phyloP scores from a whole-genome alignment of 2,329 filamentous ascomycete genomes.

The Lomentospora prolificans region DNA sequence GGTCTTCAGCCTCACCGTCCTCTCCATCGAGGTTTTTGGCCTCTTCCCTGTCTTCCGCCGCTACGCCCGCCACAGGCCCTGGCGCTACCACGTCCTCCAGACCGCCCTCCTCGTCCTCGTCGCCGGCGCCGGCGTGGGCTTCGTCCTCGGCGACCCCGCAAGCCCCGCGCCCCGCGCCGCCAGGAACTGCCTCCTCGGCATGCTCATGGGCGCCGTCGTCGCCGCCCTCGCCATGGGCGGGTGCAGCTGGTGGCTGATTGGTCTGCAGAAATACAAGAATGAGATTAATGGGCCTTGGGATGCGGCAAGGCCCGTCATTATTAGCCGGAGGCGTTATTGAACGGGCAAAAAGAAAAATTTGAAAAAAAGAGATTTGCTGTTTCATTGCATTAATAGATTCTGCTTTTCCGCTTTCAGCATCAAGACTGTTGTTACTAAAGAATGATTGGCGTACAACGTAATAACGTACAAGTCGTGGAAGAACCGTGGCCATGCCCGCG shows the following conservation, averaged over 20 bases:
- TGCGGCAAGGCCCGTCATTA: conserved; percentile 79
- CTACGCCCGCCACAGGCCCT: conserved; percentile 72
- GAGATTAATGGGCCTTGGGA: conserved; percentile 98
- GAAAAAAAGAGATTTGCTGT: too few relatives aligned
- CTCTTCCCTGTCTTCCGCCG: conserved; percentile 96
- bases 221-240: conserved; percentile 77
- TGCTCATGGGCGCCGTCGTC: conserved; percentile 64
- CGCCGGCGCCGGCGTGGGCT: conserved; percentile 68
- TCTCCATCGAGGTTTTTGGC: conserved; percentile 95
- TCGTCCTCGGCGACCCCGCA: conserved; percentile 37
- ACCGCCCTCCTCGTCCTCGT: conserved; percentile 68
- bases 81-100: conserved; percentile 68
- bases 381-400: neutral
- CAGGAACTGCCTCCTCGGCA: conserved; percentile 55
- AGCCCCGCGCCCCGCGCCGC: conserved; percentile 22
- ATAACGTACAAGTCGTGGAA: too few relatives aligned
- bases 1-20: conserved; percentile 89
- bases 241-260: conserved; percentile 97
- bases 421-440: neutral
- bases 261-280: conserved; percentile 96
- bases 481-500: too few relatives aligned
- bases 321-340: conserved; percentile 47
- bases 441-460: too few relatives aligned
- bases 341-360: too few relatives aligned
- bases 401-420: neutral